Evolutionary conservation across 148 eudicot genomes (phyloP), one percentile per base, ranked within the genome.

Genomic region (Silene uniflora): DNA sequence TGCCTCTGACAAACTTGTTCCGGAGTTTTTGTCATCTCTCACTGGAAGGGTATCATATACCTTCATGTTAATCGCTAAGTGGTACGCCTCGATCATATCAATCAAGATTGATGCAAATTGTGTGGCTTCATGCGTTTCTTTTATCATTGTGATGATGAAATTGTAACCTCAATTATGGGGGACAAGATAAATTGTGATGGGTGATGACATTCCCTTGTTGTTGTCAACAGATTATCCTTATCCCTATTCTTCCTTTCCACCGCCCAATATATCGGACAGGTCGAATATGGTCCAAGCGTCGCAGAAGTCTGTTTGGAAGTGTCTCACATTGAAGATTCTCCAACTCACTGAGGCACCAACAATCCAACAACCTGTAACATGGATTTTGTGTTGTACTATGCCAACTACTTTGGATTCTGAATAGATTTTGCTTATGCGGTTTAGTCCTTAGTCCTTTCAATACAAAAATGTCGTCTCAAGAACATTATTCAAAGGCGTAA

Each of bases 341-440:
- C 67, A 49, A 52, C 29, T 62, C 71, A 71, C 47, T 52, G 62
- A 72, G 73, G 76, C 73, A 59, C 80, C 56, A 52, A 52, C 56
- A 52, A 52, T 52, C 56, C 76, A 81, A 72, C 63, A 19, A 32
- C 62, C 70, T 76, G 65, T 72, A 73, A 23, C 66, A 49, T 67
- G 77, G 52, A 49, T 67, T 67, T 67, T 73, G 4, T 29, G 76
- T 24, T 76, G 77, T 63, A 81, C 77, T 58, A 74, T 75, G 60
- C 66, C 16, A 54, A 52, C 49, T 4, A 7, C 6, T 54, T 62
- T 27, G n/a, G 25, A 46, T 32, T 32, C 61, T 56, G 56, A 27
- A 9, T 79, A 6, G 24, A 23, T 17, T 66, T 52, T 52, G 5
- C 56, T 52, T 10, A 3, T 11, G 55, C 55, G 55, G 14, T 52